Evolutionary conservation across 768 basidiomycete genomes (phyloP), one percentile per base, ranked within the genome.

Genomic region (Calocera cornea): DNA sequence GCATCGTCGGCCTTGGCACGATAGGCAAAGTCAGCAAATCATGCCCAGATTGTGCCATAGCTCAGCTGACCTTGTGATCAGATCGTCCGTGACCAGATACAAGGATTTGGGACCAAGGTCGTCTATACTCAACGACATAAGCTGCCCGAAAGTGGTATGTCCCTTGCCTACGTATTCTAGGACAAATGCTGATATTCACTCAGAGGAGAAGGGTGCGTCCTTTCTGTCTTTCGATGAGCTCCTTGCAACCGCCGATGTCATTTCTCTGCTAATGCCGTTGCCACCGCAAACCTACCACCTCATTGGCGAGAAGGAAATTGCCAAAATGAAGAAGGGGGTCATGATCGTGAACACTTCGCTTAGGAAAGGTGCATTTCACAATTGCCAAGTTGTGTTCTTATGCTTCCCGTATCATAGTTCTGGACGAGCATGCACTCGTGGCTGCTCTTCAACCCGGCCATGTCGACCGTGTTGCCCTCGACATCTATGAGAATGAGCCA

Each of bases 401-500:
- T n/a, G n/a, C n/a, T n/a, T n/a, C n/a, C n/a, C n/a, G n/a, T 16
- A 60, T 38, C 14, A 14, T 38, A 24, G 73, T 77, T 16, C 72
- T 79, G 19, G 70, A 73, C 33, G 76, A 78, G 64, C 67, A 71
- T 1, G 77, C 76, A n/a, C 69, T 79, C 12, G 72, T 78, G 8
- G 69, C 74, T 17, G 77, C 78, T 5, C 72, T 79, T 22, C 68
- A 76, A 7, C 71, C 70, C 19, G 75, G 77, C 1, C 74, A 75
- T 60, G 73, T 79, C 2, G 60, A 68, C 44, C 68, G 75, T 49
- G 78, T 72, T 0, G 77, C 74, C 19, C 70, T 79, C 2, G 78
- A 78, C 40, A 77, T 78, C 8, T 77, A 75, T 64, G 76, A 76
- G 68, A 70, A 73, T 31, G 78, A 79, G 66, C 78, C 78, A 0